Evolutionary conservation across 1,139 yeast species (phyloP).

Genomic region (Taphrina flavorubra): DNA sequence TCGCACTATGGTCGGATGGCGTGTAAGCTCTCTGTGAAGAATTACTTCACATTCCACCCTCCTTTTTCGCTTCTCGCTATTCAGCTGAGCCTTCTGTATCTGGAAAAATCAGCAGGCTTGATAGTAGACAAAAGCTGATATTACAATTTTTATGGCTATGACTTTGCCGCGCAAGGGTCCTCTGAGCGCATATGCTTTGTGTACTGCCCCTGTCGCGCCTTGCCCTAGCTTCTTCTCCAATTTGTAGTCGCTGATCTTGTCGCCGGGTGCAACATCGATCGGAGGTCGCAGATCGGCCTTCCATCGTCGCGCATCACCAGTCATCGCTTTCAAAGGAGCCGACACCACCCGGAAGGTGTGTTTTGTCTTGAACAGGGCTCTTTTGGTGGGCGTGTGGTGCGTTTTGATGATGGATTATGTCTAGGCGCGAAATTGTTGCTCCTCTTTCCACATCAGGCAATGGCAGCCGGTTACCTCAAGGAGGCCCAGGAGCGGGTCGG

Average conservation of each 20-base stretch:
- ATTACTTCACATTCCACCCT: constrained; percentile 40
- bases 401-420: constrained; percentile 2
- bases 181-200: constrained; percentile 38
- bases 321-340: not conserved
- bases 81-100: constrained; percentile 39
- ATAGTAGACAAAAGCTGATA: too few species aligned
- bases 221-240: constrained; percentile 40
- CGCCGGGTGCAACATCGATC: constrained; percentile 17
- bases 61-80: constrained; percentile 33
- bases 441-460: not conserved
- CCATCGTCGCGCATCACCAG: constrained; percentile 13
- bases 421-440: not conserved
- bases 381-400: not conserved
- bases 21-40: constrained; percentile 29
- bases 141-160: constrained; percentile 41
- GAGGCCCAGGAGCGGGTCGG: not conserved
- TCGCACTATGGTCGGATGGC: constrained; percentile 84
- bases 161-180: constrained; percentile 32
- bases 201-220: constrained; percentile 43
- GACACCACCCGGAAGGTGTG: not conserved
- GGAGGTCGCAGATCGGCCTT: constrained; percentile 9
- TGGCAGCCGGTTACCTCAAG: not conserved
- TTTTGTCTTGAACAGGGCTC: not conserved
- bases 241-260: constrained; percentile 33
- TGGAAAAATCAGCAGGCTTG: constrained; percentile 1